Percentiles rank a stretch among this genome's conserved stretches.
Conservation (phyloP, 2,329 filamentous ascomycete genomes). For the Scedosporium minutisporum region DNA sequence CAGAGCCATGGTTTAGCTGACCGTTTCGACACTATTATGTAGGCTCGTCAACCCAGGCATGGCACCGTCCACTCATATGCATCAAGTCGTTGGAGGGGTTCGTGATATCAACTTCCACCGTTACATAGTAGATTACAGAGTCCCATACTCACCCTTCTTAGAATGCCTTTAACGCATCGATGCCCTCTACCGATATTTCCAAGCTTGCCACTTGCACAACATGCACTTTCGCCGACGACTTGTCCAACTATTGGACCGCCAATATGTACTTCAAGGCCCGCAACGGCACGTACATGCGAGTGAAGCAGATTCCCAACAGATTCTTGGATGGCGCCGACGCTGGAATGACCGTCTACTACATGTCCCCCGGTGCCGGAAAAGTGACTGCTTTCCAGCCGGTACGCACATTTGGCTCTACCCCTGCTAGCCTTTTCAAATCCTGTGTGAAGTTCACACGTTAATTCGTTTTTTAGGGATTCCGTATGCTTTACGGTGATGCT, state of each 20-base stretch:
- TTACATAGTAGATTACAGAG: neutral
- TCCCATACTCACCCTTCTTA: neutral
- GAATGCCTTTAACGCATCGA: slow-evolving; percentile 27
- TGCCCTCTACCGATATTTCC: slow-evolving; percentile 16
- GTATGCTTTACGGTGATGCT: slow-evolving; percentile 36
- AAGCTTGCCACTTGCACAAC: slow-evolving; percentile 26
- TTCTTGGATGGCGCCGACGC: slow-evolving; percentile 21
- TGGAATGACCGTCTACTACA: slow-evolving; percentile 30
- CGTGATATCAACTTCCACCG: neutral
- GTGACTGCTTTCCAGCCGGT: slow-evolving; percentile 25
- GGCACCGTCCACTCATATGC: slow-evolving; percentile 39
- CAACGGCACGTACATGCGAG: slow-evolving; percentile 23
- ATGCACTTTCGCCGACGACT: slow-evolving; percentile 23
- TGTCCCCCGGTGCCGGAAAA: slow-evolving; percentile 16
- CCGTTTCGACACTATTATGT: neutral
- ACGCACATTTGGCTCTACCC: slow-evolving; percentile 18
- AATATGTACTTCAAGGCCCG: slow-evolving; percentile 22
- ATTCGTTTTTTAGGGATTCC: slow-evolving; percentile 28
- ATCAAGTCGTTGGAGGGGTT: slow-evolving; percentile 39
- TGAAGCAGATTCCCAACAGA: slow-evolving; percentile 23
- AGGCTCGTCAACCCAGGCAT: slow-evolving; percentile 21
- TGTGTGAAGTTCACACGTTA: neutral
- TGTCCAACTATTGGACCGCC: slow-evolving; percentile 24
- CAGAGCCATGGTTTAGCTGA: neutral
- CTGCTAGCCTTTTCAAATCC: neutral